Evolutionary conservation across 768 basidiomycete genomes (phyloP).

Genomic region (Floccularia luteovirens): DNA sequence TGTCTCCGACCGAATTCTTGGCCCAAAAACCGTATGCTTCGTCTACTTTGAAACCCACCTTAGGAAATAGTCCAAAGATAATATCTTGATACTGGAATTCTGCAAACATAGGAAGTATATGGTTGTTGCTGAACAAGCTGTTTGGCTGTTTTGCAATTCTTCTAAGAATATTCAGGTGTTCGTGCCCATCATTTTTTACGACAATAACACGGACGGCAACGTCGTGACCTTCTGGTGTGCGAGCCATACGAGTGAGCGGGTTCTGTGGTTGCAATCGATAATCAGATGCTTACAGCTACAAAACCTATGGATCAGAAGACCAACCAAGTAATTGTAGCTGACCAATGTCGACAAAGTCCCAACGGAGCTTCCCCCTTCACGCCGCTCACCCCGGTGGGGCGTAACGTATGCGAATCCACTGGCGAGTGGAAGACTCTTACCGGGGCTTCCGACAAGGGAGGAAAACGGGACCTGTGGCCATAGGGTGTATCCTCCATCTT

Average conservation of each 20-base stretch:
- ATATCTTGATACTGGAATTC: slow-evolving; percentile 18
- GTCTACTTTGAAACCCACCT: slow-evolving; percentile 7
- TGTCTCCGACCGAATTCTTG: slow-evolving; percentile 19
- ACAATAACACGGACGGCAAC: slow-evolving; percentile 10
- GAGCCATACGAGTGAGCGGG: slow-evolving; percentile 6
- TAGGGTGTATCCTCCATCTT: too few relatives aligned
- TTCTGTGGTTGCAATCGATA: too few relatives aligned
- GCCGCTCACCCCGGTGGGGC: too few relatives aligned
- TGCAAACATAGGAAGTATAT: slow-evolving; percentile 16
- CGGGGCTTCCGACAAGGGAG: too few relatives aligned
- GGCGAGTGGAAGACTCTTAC: too few relatives aligned
- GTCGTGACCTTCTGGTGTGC: slow-evolving; percentile 11
- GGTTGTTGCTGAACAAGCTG: slow-evolving; percentile 12
- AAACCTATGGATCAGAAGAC: too few relatives aligned
- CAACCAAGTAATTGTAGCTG: too few relatives aligned
- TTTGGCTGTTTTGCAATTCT: slow-evolving; percentile 10
- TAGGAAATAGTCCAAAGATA: slow-evolving; percentile 18
- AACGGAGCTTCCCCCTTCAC: too few relatives aligned
- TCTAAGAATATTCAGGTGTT: slow-evolving; percentile 14
- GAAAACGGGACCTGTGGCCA: too few relatives aligned
- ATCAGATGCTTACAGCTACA: too few relatives aligned
- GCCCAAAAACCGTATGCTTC: slow-evolving; percentile 13
- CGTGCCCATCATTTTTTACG: slow-evolving; percentile 10
- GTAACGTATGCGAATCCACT: too few relatives aligned
- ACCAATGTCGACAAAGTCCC: too few relatives aligned